A percentile compares a stretch with the other conserved stretches of the same genome.
Evolutionary conservation across 2,329 filamentous ascomycete genomes (phyloP).

Genomic region (Cordyceps cateniannulata): DNA sequence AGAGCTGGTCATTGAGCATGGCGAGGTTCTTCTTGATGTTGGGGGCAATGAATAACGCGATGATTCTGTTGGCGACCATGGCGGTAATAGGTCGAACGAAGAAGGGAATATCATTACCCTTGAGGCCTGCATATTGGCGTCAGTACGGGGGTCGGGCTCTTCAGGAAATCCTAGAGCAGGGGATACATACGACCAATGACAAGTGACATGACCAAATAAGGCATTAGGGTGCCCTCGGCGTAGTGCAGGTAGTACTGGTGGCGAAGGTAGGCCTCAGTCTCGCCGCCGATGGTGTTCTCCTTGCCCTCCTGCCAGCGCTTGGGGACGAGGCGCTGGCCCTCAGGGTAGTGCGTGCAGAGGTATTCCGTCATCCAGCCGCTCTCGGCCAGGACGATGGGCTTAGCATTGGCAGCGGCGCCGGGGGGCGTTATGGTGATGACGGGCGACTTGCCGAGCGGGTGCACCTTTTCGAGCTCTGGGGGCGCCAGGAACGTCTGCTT

Average conservation of each 20-base stretch:
- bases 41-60: conserved; percentile 37
- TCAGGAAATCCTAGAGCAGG: not conserved
- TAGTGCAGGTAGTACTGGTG: conserved; percentile 74
- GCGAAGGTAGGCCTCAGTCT: conserved; percentile 54
- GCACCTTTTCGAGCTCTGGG: conserved; percentile 66
- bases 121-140: conserved; percentile 30
- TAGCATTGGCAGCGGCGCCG: conserved; percentile 25
- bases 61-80: conserved; percentile 35
- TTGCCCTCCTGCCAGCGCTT: conserved; percentile 50
- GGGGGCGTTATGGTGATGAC: conserved; percentile 57
- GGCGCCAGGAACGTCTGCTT: conserved; percentile 61
- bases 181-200: conserved; percentile 44
- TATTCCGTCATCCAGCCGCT: conserved; percentile 79
- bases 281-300: conserved; percentile 50
- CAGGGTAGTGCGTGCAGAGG: conserved; percentile 57
- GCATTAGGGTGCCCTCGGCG: conserved; percentile 77
- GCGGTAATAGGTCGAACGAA: conserved; percentile 46
- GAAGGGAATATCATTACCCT: conserved; percentile 42
- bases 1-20: conserved; percentile 45
- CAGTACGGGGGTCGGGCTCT: not conserved
- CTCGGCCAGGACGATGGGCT: conserved; percentile 66
- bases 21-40: conserved; percentile 41
- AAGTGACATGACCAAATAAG: conserved; percentile 56
- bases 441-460: conserved; percentile 84
- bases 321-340: conserved; percentile 43